Base-by-base conservation (phyloP, 1,284 basidiomycete species). In the Lentinula novae-zelandiae region DNA sequence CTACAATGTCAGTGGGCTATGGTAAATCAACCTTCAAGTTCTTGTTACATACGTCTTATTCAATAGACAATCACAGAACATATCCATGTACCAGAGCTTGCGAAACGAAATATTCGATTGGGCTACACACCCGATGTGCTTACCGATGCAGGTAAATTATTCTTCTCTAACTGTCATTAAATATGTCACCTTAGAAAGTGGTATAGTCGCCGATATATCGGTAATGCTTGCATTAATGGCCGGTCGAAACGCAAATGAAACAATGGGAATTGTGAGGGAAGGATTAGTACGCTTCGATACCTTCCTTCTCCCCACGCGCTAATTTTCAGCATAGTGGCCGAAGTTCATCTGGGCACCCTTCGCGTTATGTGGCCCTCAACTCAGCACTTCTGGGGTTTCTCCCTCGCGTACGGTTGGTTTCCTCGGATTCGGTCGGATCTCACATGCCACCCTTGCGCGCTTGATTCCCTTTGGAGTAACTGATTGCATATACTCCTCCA, bases 111-210 rank as follows among this genome's bases (percentile, higher is more conserved):
- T 1, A 81, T 98, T 63, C 85, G 82, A 53, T 74, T 98, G 10
- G 96, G 96, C 4, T 94, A 95, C 73, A 98, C 95, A 0, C 95
- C 95, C 0, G 90, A 93, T 61, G 89, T 97, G 3, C 81, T 97
- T 20, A 95, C 91, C 10, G 89, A 92, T 68, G 92, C 95, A 62
- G 93, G 94, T 85, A 69, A 42, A 60, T 77, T 65, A 12, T 60
- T 38, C 52, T 52, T 22, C 17, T 6, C 5, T 44, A 20, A 22
- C 13, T 33, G 15, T 51, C 0, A 20, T n/a, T 57, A 7, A 27
- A 27, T 22, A 22, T 27, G 27, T 27, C 27, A 27, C 27, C 27
- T 17, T 17, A 54, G 31, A 9, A 34, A 38, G 33, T 39, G 33
- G 1, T 27, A 1, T 66, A 89, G 94, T 95, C 38, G 95, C 96